Evolutionary conservation across 2,329 filamentous ascomycete species (phyloP).

Genomic region (Macrophomina tecta): DNA sequence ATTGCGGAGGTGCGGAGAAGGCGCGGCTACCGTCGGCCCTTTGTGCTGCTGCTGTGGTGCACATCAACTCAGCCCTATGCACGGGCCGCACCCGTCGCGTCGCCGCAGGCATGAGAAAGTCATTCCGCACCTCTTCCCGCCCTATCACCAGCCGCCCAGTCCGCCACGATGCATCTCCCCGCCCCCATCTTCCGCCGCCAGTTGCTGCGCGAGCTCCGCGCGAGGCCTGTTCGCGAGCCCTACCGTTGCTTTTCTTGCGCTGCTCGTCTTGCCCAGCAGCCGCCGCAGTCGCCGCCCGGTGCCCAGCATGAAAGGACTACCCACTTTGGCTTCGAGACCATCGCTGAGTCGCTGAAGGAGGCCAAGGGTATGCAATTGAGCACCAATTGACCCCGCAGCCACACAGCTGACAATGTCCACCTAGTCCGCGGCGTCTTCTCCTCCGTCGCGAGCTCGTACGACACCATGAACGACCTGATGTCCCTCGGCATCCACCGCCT

Average conservation of each 20-base stretch:
- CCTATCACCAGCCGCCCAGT: conserved; percentile 27
- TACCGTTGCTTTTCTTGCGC: conserved; percentile 61
- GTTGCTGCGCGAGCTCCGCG: conserved; percentile 35
- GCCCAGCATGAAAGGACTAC: conserved; percentile 66
- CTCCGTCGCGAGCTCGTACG: conserved; percentile 92
- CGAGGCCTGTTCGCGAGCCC: conserved; percentile 33
- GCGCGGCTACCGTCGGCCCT: conserved; percentile 38
- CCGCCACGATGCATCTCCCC: conserved; percentile 34
- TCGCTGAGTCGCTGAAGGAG: conserved; percentile 81
- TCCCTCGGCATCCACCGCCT: conserved; percentile 94
- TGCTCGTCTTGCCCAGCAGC: conserved; percentile 45
- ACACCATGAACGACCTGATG: conserved; percentile 99
- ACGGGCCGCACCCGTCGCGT: conserved; percentile 2
- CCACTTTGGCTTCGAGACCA: conserved; percentile 89
- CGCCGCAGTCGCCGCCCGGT: conserved; percentile 44
- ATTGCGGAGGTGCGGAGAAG: conserved; percentile 29
- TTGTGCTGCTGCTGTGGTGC: background rate
- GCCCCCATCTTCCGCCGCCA: conserved; percentile 39
- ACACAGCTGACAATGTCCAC: conserved; percentile 36
- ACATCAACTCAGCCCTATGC: conserved; percentile 28
- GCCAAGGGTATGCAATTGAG: conserved; percentile 58
- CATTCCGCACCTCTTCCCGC: conserved; percentile 13
- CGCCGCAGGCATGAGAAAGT: conserved; percentile 16
- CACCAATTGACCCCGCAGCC: no score
- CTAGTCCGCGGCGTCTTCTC: conserved; percentile 88